Evolutionary conservation across 306 rosid genomes (phyloP), one percentile per base, ranked within the genome.

Genomic region (Alnus glutinosa): DNA sequence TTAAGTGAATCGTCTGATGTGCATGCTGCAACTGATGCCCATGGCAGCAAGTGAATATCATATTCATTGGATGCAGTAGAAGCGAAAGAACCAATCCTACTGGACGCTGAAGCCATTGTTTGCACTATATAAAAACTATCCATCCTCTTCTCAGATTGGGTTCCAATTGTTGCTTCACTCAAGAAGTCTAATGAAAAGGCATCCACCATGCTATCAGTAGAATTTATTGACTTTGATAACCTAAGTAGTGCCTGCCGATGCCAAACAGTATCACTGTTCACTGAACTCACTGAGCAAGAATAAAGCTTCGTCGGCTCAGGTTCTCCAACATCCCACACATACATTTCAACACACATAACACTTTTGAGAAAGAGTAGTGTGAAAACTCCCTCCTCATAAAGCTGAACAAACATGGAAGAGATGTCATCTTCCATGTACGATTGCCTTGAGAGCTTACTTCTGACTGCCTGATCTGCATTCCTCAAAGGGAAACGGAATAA

Each of bases 11-110:
- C 79, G 48, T 87, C 91, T 12, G 98, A 87, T 79, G 84, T 94
- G 94, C 95, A 94, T 74, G 94, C 97, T 7, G 97, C 97, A 54
- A 94, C 77, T 36, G 98, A 94, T 82, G 97, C 98, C 98, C 98
- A 94, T 14, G 98, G 98, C 70, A 92, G 87, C 88, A 94, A 88
- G 88, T 94, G 95, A 84, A 94, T 94, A 86, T 94, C 98, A 85
- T 92, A 92, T 86, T 94, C 97, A 85, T 89, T 94, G 13, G 94
- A 91, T 71, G 95, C 97, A 71, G 92, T 87, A 64, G 93, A 84
- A 72, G 97, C 97, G 78, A 92, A 92, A 76, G 90, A 88, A 64
- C 97, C 93, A 66, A 94, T 94, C 91, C 97, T 87, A 76, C 98
- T 91, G 48, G 97, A 85, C 54, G 89, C 66, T 47, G 97, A 84